Conservation (phyloP, 164 flowering plant genomes). For the Magnolia kwangsiensis region DNA sequence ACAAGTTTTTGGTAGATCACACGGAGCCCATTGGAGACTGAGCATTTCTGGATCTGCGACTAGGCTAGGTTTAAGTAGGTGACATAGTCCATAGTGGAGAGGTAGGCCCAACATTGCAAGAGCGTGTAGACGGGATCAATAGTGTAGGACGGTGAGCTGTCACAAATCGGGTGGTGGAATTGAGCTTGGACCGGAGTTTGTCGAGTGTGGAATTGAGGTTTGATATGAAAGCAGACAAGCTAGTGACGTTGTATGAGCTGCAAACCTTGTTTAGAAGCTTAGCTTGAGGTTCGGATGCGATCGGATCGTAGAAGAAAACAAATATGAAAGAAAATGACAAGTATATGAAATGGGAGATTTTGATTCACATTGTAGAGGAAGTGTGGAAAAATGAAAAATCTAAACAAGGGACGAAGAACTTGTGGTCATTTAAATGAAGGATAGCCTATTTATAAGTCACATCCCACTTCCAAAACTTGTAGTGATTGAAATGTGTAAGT, state of each 20-base stretch:
- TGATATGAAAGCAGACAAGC: conserved; percentile 4
- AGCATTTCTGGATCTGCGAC: conserved; percentile 33
- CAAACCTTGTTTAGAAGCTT: conserved; percentile 21
- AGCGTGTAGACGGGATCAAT: conserved; percentile 35
- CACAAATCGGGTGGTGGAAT: conserved; percentile 22
- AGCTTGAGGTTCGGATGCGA: conserved; percentile 12
- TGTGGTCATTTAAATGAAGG: too few species aligned
- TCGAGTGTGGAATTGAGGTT: conserved; percentile 12
- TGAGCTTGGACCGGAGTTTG: conserved; percentile 8
- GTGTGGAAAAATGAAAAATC: too few species aligned
- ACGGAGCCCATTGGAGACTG: conserved; percentile 40
- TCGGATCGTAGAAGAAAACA: neutral
- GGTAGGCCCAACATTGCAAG: conserved; percentile 42
- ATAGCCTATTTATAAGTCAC: too few species aligned
- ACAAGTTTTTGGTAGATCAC: conserved; percentile 20
- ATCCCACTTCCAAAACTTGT: too few species aligned
- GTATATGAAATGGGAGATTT: neutral
- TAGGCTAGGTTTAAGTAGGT: conserved; percentile 31
- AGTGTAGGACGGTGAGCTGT: conserved; percentile 25
- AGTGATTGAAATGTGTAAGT: too few species aligned
- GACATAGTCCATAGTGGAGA: conserved; percentile 34
- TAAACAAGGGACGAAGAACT: too few species aligned
- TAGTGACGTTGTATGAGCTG: conserved; percentile 19
- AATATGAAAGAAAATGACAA: neutral
- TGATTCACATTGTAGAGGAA: neutral